Conservation (phyloP, 768 basidiomycete species). For the Lyophyllum decastes region DNA sequence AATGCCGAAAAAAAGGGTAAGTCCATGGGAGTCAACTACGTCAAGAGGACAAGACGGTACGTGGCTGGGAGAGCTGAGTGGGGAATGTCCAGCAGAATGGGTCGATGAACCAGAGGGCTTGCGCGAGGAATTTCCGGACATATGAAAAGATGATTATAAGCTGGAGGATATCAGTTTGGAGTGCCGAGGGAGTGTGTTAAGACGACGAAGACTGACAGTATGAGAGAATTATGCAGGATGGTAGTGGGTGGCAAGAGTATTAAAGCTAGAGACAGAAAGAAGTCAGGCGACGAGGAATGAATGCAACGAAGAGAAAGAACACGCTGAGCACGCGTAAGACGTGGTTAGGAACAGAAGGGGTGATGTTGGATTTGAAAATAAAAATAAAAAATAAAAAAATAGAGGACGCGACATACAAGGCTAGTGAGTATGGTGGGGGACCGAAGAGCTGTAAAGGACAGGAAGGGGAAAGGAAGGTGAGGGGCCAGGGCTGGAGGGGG, state of each 20-base stretch:
- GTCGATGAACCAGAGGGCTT: constrained; percentile 74
- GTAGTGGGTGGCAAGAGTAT: constrained; percentile 11
- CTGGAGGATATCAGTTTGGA: not conserved
- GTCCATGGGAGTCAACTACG: not conserved
- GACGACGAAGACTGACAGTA: constrained; percentile 9
- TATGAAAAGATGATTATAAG: constrained; percentile 22
- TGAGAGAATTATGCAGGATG: constrained; percentile 16
- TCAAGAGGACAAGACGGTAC: constrained; percentile 35
- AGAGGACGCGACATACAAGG: constrained; percentile 28
- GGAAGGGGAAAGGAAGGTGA: constrained; percentile 3
- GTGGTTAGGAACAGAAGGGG: constrained; percentile 20
- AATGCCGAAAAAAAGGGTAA: constrained; percentile 1
- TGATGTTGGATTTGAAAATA: constrained; percentile 24
- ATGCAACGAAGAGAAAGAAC: constrained; percentile 14
- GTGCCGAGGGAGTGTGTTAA: not conserved
- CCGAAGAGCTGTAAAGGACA: not conserved
- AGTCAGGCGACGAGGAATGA: constrained; percentile 8
- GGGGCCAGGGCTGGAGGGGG: not conserved
- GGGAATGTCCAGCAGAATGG: constrained; percentile 64
- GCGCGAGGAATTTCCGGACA: constrained; percentile 52
- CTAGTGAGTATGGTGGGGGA: constrained; percentile 5
- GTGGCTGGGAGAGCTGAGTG: constrained; percentile 58
- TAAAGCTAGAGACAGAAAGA: constrained; percentile 12
- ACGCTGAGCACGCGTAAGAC: constrained; percentile 19
- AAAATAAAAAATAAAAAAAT: constrained; percentile 29